Conservation (phyloP, 2,329 filamentous ascomycete genomes). For the Neoascochyta sp. region DNA sequence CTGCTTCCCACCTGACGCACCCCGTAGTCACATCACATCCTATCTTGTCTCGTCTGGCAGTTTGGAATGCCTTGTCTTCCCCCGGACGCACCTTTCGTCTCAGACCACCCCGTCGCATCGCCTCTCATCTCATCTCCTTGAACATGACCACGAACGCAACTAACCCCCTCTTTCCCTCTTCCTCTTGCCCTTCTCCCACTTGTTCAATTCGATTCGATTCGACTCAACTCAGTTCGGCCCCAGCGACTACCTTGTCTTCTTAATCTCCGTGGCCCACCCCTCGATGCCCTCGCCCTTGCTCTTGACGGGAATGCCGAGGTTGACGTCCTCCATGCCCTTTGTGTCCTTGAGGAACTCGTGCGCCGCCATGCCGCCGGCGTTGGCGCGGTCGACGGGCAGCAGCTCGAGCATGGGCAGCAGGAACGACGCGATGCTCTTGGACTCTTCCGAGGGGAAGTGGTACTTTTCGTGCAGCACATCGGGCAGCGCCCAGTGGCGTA, state of each 20-base stretch:
- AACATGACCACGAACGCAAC: no score
- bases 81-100: not conserved
- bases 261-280: conserved; percentile 83
- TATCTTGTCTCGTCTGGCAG: not conserved
- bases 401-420: conserved; percentile 88
- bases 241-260: conserved; percentile 50
- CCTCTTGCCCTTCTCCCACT: no score
- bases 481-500: conserved; percentile 91
- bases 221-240: not conserved
- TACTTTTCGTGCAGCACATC: conserved; percentile 96
- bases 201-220: not conserved
- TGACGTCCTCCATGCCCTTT: conserved; percentile 79
- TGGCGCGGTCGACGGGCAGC: conserved; percentile 81
- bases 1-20: not conserved
- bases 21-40: not conserved
- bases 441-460: conserved; percentile 83
- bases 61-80: no score
- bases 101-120: not conserved
- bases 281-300: conserved; percentile 88
- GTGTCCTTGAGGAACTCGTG: conserved; percentile 81
- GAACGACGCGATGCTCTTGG: conserved; percentile 75
- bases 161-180: no score
- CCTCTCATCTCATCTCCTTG: not conserved
- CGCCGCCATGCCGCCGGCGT: conserved; percentile 91
- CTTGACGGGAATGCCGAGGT: conserved; percentile 72